A percentile compares a stretch with the other conserved stretches of the same genome.
Evolutionary conservation across 306 rosid genomes (phyloP).

Genomic region (Vachellia pachyceras): DNA sequence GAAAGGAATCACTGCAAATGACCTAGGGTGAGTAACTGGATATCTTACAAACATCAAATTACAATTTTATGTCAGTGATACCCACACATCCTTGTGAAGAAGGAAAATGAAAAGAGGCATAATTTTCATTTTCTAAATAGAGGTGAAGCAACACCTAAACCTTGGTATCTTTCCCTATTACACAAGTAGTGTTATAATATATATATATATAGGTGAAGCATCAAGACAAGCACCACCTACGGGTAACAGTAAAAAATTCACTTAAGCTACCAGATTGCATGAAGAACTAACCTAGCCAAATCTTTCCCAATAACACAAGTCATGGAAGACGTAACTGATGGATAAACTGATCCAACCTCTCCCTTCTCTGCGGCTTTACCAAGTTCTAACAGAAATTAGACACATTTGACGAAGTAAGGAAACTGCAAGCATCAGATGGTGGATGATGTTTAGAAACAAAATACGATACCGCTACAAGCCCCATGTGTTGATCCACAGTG

Average conservation of each 20-base stretch:
- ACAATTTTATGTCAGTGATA: slow-evolving; percentile 14
- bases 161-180: not conserved
- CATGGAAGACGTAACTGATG: slow-evolving; percentile 43
- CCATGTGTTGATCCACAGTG: slow-evolving; percentile 45
- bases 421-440: slow-evolving; percentile 39
- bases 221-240: not conserved
- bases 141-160: slow-evolving; percentile 23
- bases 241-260: slow-evolving; percentile 28
- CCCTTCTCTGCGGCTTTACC: slow-evolving; percentile 48
- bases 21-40: slow-evolving; percentile 23
- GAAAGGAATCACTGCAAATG: slow-evolving; percentile 60
- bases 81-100: slow-evolving; percentile 4
- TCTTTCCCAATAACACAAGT: slow-evolving; percentile 36
- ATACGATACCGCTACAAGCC: slow-evolving; percentile 54
- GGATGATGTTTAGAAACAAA: slow-evolving; percentile 25
- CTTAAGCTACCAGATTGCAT: slow-evolving; percentile 31
- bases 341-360: slow-evolving; percentile 49
- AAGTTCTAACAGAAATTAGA: slow-evolving; percentile 58
- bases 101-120: slow-evolving; percentile 14
- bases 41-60: slow-evolving; percentile 16
- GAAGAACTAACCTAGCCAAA: slow-evolving; percentile 47
- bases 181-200: slow-evolving; percentile 10
- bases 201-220: not conserved
- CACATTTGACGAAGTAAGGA: slow-evolving; percentile 48
- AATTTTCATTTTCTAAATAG: slow-evolving; percentile 18